Evolutionary conservation across 2,329 filamentous ascomycete species (phyloP).

Genomic region (Alternaria burnsii): DNA sequence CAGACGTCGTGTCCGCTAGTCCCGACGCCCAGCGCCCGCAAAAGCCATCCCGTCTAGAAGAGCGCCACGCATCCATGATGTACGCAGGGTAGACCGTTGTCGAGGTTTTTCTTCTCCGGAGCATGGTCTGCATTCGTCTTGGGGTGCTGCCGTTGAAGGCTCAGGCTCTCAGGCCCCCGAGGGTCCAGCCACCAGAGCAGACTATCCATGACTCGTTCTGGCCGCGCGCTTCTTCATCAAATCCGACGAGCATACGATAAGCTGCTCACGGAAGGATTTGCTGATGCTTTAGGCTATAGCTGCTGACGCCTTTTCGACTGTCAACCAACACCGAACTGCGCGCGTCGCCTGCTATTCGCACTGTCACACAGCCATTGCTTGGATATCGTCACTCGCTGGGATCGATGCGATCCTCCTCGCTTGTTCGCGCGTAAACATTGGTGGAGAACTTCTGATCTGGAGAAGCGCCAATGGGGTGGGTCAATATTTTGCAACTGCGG

Average conservation of each 20-base stretch:
- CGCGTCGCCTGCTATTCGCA: constrained; percentile 14
- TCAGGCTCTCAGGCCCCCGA: constrained; percentile 10
- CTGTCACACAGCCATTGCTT: constrained; percentile 11
- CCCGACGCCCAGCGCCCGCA: constrained; percentile 43
- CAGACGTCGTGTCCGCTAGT: constrained; percentile 43
- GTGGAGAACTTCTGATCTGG: constrained; percentile 23
- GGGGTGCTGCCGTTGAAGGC: constrained; percentile 23
- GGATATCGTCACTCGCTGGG: constrained; percentile 15
- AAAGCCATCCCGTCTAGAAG: constrained; percentile 48
- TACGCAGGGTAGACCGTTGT: constrained; percentile 37
- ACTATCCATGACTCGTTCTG: constrained; percentile 18
- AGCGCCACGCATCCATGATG: constrained; percentile 38
- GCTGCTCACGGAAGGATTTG: constrained; percentile 6
- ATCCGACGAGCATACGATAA: constrained; percentile 12
- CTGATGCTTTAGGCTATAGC: background rate
- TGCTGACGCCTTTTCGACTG: constrained; percentile 14
- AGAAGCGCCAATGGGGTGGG: constrained; percentile 32
- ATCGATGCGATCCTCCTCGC: constrained; percentile 21
- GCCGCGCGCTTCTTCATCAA: constrained; percentile 29
- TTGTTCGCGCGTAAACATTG: constrained; percentile 24
- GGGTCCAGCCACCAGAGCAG: constrained; percentile 15
- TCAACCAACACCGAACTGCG: constrained; percentile 13
- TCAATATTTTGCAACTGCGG: constrained; percentile 1
- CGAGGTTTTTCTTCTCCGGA: constrained; percentile 14
- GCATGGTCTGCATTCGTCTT: constrained; percentile 19